Conservation (phyloP, 768 basidiomycete genomes). For the Serendipita sp. region DNA sequence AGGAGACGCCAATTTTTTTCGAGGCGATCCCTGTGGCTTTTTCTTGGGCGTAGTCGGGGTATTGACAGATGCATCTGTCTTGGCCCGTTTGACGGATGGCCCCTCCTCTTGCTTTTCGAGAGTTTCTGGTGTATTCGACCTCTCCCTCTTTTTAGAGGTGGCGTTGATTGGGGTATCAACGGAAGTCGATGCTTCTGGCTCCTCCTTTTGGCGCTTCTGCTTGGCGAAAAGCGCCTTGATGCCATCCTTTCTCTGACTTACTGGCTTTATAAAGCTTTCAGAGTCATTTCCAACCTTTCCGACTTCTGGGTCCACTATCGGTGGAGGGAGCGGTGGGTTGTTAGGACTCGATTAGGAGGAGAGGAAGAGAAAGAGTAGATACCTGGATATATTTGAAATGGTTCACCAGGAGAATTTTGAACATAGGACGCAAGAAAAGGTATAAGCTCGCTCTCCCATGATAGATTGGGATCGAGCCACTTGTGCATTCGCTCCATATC, state of each 20-base stretch:
- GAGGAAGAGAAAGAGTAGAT: constrained; percentile 16
- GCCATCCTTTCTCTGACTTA: constrained; percentile 67
- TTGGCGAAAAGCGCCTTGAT: constrained; percentile 70
- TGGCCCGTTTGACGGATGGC: not conserved
- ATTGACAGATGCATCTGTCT: not conserved
- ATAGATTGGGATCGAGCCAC: constrained; percentile 57
- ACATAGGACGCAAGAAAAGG: constrained; percentile 47
- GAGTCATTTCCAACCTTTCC: constrained; percentile 83
- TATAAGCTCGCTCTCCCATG: constrained; percentile 47
- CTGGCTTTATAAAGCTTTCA: constrained; percentile 63
- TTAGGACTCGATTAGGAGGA: no score
- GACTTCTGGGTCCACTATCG: constrained; percentile 71
- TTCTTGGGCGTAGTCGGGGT: not conserved
- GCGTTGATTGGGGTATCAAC: no score
- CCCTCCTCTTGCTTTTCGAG: not conserved
- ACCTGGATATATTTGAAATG: constrained; percentile 39
- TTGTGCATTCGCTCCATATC: constrained; percentile 28
- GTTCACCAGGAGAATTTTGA: constrained; percentile 23
- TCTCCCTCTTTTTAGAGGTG: not conserved
- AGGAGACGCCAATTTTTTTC: not conserved
- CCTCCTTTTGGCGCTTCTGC: constrained; percentile 23
- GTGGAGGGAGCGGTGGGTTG: no score
- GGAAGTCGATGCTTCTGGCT: not conserved
- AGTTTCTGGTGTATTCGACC: not conserved
- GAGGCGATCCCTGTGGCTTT: not conserved